Conservation (phyloP, 192 early-diverging fungal species). For the Allomyces macrogynus region DNA sequence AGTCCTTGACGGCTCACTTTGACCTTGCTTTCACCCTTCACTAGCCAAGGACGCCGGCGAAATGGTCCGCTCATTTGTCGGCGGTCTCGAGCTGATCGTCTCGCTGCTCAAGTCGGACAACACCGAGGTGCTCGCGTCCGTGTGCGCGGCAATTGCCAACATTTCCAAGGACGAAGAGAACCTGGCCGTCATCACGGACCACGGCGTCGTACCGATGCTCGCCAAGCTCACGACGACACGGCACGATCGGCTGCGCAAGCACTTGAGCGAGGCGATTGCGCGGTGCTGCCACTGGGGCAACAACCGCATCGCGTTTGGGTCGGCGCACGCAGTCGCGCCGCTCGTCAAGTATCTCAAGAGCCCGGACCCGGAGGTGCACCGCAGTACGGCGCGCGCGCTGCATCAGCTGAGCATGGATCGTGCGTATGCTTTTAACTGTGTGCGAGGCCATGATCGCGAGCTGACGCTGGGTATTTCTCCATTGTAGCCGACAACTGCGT, state of each 20-base stretch:
- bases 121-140: constrained; percentile 33
- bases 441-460: neutral
- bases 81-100: constrained; percentile 42
- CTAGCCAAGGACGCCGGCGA: constrained; percentile 43
- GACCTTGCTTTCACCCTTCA: too few species aligned
- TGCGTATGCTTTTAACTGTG: constrained; percentile 11
- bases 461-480: neutral
- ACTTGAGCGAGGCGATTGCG: constrained; percentile 39
- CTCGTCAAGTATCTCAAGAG: constrained; percentile 40
- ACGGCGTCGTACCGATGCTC: constrained; percentile 45
- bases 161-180: constrained; percentile 51
- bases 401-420: constrained; percentile 49
- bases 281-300: constrained; percentile 46
- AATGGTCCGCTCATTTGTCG: constrained; percentile 49
- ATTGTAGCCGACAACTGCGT: constrained; percentile 41
- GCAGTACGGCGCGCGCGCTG: constrained; percentile 36
- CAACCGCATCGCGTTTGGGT: constrained; percentile 40
- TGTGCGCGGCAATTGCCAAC: constrained; percentile 43
- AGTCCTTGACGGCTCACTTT: too few species aligned
- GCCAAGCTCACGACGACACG: constrained; percentile 35
- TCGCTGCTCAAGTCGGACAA: constrained; percentile 39
- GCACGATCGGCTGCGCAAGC: constrained; percentile 37
- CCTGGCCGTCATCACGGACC: constrained; percentile 47
- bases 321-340: constrained; percentile 34
- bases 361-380: constrained; percentile 37